phyloP scores from a whole-genome alignment of 768 basidiomycete species.

The Lactarius akahatsu region DNA sequence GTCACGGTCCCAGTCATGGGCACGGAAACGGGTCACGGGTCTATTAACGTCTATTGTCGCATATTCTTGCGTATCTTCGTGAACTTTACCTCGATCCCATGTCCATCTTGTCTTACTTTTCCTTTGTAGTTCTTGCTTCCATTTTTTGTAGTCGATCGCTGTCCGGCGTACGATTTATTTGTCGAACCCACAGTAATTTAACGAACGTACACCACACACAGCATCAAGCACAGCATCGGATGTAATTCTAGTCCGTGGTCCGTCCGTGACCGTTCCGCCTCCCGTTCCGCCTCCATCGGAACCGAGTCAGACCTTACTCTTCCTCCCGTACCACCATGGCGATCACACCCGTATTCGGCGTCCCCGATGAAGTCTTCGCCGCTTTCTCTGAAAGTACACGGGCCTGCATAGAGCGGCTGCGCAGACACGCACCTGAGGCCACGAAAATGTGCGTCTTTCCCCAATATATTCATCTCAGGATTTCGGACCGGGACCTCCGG shows the following conservation, averaged over 20 bases:
- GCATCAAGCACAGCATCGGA: background rate
- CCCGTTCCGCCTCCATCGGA: background rate
- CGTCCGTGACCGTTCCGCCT: too few species aligned
- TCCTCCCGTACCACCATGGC: constrained; percentile 10
- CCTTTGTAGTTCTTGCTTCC: too few species aligned
- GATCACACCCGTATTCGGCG: background rate
- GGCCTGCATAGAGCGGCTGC: constrained; percentile 23
- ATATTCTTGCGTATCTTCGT: too few species aligned
- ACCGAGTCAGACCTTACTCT: background rate
- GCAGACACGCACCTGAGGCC: constrained; percentile 13
- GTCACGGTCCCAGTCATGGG: too few species aligned
- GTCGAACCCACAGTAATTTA: too few species aligned
- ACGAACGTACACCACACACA: too few species aligned
- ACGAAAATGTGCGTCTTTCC: constrained; percentile 13
- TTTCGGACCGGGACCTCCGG: constrained; percentile 2
- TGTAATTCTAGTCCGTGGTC: background rate
- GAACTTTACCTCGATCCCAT: too few species aligned
- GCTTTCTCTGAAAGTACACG: constrained; percentile 17
- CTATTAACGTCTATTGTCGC: too few species aligned
- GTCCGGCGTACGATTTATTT: too few species aligned
- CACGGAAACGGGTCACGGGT: too few species aligned
- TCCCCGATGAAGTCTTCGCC: constrained; percentile 8
- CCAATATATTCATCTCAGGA: background rate
- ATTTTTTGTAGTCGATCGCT: too few species aligned
- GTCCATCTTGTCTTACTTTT: too few species aligned